Evolutionary conservation across 768 basidiomycete species (phyloP).

Genomic region (Xerocomellus amylosporus): DNA sequence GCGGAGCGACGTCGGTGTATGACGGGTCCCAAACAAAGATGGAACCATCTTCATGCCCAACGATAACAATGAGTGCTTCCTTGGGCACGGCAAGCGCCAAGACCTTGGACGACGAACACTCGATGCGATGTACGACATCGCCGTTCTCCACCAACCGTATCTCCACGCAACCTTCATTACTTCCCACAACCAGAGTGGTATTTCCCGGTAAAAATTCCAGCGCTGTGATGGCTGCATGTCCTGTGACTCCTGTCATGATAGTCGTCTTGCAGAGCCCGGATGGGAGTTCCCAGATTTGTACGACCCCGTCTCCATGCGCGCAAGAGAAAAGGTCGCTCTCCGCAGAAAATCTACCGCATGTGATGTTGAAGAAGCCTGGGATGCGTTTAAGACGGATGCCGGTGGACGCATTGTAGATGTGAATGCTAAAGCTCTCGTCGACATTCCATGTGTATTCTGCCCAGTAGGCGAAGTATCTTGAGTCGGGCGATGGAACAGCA

Average conservation of each 20-base stretch:
- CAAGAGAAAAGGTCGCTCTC: slow-evolving; percentile 13
- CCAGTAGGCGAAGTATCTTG: slow-evolving; percentile 20
- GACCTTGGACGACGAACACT: slow-evolving; percentile 8
- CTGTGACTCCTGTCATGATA: slow-evolving; percentile 12
- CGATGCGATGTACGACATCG: slow-evolving; percentile 3
- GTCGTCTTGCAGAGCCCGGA: slow-evolving; percentile 5
- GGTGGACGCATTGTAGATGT: slow-evolving; percentile 15
- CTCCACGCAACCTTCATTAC: slow-evolving; percentile 10
- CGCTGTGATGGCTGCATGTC: slow-evolving; percentile 8
- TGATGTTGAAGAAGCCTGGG: slow-evolving; percentile 14
- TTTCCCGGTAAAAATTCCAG: slow-evolving; percentile 14
- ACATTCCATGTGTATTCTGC: slow-evolving; percentile 17
- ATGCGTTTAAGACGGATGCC: slow-evolving; percentile 16
- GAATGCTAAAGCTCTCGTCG: slow-evolving; percentile 14
- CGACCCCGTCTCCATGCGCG: slow-evolving; percentile 15
- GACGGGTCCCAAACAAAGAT: slow-evolving; percentile 18
- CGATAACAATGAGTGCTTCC: slow-evolving; percentile 7
- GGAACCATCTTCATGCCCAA: slow-evolving; percentile 17
- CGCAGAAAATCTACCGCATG: slow-evolving; percentile 12
- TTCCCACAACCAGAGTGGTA: slow-evolving; percentile 7
- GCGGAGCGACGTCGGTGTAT: not conserved
- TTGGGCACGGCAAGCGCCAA: slow-evolving; percentile 9
- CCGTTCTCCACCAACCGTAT: slow-evolving; percentile 16
- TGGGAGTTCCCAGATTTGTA: slow-evolving; percentile 19
- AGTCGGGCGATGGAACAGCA: slow-evolving; percentile 14